Percentiles rank a stretch among this genome's conserved stretches.
Evolutionary conservation across 2,329 filamentous ascomycete species (phyloP).

Genomic region (Diaporthe sp.): DNA sequence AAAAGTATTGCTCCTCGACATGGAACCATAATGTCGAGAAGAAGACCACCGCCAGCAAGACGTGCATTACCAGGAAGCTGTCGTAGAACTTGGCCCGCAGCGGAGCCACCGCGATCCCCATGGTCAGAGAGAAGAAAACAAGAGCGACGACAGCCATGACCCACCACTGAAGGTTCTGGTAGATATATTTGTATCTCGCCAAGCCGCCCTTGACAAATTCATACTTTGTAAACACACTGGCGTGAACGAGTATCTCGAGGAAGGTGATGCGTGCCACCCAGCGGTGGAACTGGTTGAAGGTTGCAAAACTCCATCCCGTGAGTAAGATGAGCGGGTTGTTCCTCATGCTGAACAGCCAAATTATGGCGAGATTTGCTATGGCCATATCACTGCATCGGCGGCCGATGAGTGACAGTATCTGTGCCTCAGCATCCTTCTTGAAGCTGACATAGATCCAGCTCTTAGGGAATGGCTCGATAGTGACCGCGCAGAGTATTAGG

Average conservation of each 20-base stretch:
- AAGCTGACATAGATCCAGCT: slow-evolving; percentile 56
- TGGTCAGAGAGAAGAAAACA: background rate
- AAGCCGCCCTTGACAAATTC: slow-evolving; percentile 15
- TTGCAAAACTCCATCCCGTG: slow-evolving; percentile 78
- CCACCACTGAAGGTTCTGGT: background rate
- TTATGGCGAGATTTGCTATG: slow-evolving; percentile 72
- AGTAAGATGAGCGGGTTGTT: slow-evolving; percentile 77
- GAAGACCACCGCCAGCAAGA: slow-evolving; percentile 7
- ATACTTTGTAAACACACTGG: slow-evolving; percentile 60
- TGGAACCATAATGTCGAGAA: slow-evolving; percentile 11
- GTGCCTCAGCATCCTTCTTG: background rate
- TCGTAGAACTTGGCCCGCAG: slow-evolving; percentile 12
- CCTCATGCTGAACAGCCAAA: slow-evolving; percentile 77
- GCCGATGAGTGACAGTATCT: slow-evolving; percentile 60
- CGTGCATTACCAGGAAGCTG: slow-evolving; percentile 18
- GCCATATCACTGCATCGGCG: slow-evolving; percentile 76
- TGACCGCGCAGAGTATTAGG: slow-evolving; percentile 50
- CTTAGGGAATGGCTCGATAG: slow-evolving; percentile 55
- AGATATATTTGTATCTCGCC: slow-evolving; percentile 12
- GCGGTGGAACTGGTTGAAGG: slow-evolving; percentile 77
- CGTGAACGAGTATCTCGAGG: slow-evolving; percentile 73
- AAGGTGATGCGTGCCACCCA: slow-evolving; percentile 75
- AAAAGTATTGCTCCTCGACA: slow-evolving; percentile 1
- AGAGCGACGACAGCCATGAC: slow-evolving; percentile 4
- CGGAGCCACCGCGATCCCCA: background rate